Base-by-base conservation (phyloP, 192 early-diverging fungal genomes). In the Gigaspora rosea region DNA sequence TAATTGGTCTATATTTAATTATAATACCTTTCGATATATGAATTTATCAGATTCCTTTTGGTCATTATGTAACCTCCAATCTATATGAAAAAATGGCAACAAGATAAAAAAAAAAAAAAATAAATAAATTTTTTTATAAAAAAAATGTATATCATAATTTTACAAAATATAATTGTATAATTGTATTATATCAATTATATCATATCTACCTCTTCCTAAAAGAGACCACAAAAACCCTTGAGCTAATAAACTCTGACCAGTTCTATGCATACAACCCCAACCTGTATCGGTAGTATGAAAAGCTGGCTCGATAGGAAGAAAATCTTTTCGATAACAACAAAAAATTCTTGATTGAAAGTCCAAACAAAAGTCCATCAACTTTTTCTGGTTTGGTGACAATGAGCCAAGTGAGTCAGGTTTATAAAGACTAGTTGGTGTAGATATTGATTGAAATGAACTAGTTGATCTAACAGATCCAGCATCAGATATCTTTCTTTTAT, bases 261-360 rank as follows among this genome's bases (percentile, higher is more conserved):
- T 84, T 35, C 83, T 78, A 75, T 81, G 81, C 83, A 84, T 84
- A 16, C 83, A 84, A 27, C 83, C 83, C 83, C 83, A 84, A 20
- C 83, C 83, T 18, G 83, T 81, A 65, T 84, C 83, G 3, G 78
- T 79, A 10, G 83, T 84, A 47, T 82, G 81, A 56, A 67, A 76
- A 2, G 83, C 77, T 10, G 83, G 83, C 46, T 82, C 83, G 36
- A 84, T 84, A n/a, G 80, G 77, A 0, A 73, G 9, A 54, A 82
- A 78, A 36, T 84, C 80, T 58, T 84, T 84, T n/a, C 83, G 78
- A 57, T 84, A 84, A 1, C 78, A 81, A 57, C 81, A 84, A 80
- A 77, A 84, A 9, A 84, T 76, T 56, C 65, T 80, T 2, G 83
- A 78, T 33, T 82, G 80, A 57, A 82, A 84, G 66, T 84, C 83